phyloP scores from a whole-genome alignment of 2,329 filamentous ascomycete species.

The Polychaeton citri region DNA sequence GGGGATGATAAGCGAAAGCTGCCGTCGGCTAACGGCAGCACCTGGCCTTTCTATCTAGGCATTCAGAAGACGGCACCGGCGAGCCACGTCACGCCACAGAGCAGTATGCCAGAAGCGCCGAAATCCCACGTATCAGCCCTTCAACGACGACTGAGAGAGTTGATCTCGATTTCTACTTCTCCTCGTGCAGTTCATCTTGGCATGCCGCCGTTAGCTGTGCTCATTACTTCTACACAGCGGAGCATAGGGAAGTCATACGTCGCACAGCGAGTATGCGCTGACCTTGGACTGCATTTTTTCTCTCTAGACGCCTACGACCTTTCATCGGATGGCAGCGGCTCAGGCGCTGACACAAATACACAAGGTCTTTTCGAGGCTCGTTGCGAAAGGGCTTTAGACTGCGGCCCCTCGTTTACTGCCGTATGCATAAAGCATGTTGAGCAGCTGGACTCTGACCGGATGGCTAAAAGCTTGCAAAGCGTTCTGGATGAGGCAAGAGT shows the following conservation, averaged over 20 bases:
- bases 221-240: constrained; percentile 82
- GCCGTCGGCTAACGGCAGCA: constrained; percentile 60
- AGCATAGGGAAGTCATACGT: constrained; percentile 84
- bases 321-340: constrained; percentile 75
- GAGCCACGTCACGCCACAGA: constrained; percentile 25
- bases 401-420: constrained; percentile 70
- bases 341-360: constrained; percentile 83
- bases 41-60: constrained; percentile 84
- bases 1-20: constrained; percentile 74
- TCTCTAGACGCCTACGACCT: constrained; percentile 86
- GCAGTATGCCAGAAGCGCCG: constrained; percentile 22
- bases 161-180: constrained; percentile 81
- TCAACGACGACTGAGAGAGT: constrained; percentile 58
- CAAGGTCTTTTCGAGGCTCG: constrained; percentile 80
- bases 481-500: constrained; percentile 69
- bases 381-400: constrained; percentile 77
- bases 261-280: constrained; percentile 63
- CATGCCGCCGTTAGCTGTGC: constrained; percentile 75
- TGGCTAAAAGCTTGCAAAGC: constrained; percentile 72
- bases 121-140: constrained; percentile 31
- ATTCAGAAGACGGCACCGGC: constrained; percentile 45
- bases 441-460: constrained; percentile 78
- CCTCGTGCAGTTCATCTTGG: constrained; percentile 73
- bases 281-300: constrained; percentile 84
- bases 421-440: constrained; percentile 85